Evolutionary conservation across 2,329 filamentous ascomycete species (phyloP), one percentile per base, ranked within the genome.

Genomic region (Thermochaetoides dissita): DNA sequence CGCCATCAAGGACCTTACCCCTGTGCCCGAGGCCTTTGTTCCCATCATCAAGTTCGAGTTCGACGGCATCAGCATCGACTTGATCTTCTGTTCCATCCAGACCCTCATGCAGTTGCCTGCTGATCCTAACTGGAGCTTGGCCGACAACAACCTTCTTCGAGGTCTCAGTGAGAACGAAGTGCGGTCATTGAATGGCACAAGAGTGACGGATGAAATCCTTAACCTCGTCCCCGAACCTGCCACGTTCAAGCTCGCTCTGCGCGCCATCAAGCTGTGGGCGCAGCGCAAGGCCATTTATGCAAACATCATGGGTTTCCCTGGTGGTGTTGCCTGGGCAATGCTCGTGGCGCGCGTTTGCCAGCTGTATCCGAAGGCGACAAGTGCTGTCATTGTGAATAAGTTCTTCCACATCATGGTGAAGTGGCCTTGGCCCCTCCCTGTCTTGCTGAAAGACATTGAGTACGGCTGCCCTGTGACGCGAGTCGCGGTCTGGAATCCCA

Each of bases 41-140:
- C 91, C 91, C 38, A 94, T 98, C 59, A 96, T 98, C 67, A 96
- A 95, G 60, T 84, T 96, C 55, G 85, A 94, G 59, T 85, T 93
- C 52, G 78, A 74, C 40, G 84, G 81, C 39, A 93, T 98, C 58
- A 91, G 85, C 59, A 93, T 98, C 58, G 91, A 98, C 71, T 65
- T 98, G 51, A 93, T 96, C 58, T 87, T 88, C 62, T 82, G 84
- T 50, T 73, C 84, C 42, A 75, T 93, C 51, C 67, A 80, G 46
- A 72, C 74, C 12, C 66, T 86, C 50, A 75, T 76, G 52, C 74
- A 85, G 51, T 72, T 94, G 49, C 79, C 84, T 28, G 60, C 65
- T 5, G 72, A 78, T 33, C 71, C 77, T 39, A 72, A 82, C 46
- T 73, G 91, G 47, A 76, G 81, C 42, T 67, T 96, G 41, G 83